Base-by-base conservation (phyloP, 1,139 yeast genomes). In the Blastobotrys arbuscula region DNA sequence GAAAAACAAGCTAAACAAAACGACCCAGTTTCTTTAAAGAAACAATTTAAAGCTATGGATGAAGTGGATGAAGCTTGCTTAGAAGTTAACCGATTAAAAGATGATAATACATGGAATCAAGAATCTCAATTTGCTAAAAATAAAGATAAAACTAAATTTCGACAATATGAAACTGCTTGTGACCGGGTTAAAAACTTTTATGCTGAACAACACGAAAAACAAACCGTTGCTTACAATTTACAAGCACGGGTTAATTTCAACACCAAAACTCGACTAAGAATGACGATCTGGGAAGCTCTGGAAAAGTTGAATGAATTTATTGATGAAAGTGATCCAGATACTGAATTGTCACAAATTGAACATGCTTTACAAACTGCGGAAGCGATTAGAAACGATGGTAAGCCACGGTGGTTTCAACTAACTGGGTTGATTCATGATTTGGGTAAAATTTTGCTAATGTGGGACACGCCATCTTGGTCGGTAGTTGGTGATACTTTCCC, bases 401-500 rank as follows among this genome's bases (percentile, higher is more conserved):
- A 79, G 59, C 89, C 89, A 0, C 66, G 88, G 35, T 82, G 89
- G 89, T 82, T 82, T 69, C 89, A 82, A 62, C 66, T 82, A 19
- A 87, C 83, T 6, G 89, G 89, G 0, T 66, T 82, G 39, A 80
- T 82, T 38, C 89, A 82, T 59, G 89, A 82, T 61, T 67, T 82
- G 53, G 89, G 89, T 1, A 82, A 82, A 59, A 69, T 82, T 19
- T 68, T 82, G 23, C 82, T 82, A 60, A 82, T 82, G 56, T 82
- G 77, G 58, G 88, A 81, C 58, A 81, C 87, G 23, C 73, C 77
- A 57, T 88, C 82, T 61, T 82, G 89, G 89, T 88, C 82, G 59
- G 89, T 82, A n/a, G 89, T 82, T 19, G 89, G 89, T 5, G 89
- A 82, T 59, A 82, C 89, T 0, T 82, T 82, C 59, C 86, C 88